These are phyloP conservation scores for Acrodontium crateriforme DNA, from an alignment of 2,329 filamentous ascomycete genomes.

Conservation along the genomic window DNA sequence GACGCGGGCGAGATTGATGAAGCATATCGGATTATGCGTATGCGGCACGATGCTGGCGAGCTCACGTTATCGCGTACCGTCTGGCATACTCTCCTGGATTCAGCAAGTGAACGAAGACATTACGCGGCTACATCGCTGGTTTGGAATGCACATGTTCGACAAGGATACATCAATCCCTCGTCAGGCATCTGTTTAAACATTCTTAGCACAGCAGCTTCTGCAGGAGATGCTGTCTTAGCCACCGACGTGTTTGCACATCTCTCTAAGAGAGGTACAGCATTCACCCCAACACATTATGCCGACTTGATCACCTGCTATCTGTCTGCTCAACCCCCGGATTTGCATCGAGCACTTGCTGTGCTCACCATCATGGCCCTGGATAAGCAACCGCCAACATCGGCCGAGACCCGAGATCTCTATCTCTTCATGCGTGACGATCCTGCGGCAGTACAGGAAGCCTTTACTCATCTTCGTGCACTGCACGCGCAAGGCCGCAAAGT, in stretches of 20 bases:
- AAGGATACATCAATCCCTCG: conserved; percentile 46
- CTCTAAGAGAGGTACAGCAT: conserved; percentile 41
- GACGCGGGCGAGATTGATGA: conserved; percentile 64
- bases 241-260: conserved; percentile 57
- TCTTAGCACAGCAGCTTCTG: conserved; percentile 55
- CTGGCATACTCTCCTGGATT: conserved; percentile 62
- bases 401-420: conserved; percentile 51
- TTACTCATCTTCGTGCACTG: conserved; percentile 44
- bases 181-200: conserved; percentile 54
- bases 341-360: conserved; percentile 53
- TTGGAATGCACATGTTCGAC: conserved; percentile 55
- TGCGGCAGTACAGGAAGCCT: conserved; percentile 36
- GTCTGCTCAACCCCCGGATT: conserved; percentile 35
- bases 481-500: conserved; percentile 35
- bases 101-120: conserved; percentile 48
- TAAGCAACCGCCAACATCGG: conserved; percentile 42
- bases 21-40: conserved; percentile 52
- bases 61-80: conserved; percentile 38
- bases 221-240: conserved; percentile 54
- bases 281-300: conserved; percentile 63
- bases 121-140: conserved; percentile 52
- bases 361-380: conserved; percentile 61
- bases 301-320: conserved; percentile 60
- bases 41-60: conserved; percentile 34
- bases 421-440: conserved; percentile 37